A percentile compares a stretch with the other conserved stretches of the same genome.
Evolutionary conservation across 768 basidiomycete genomes (phyloP).

Genomic region (Chlorophyllum brunneum): DNA sequence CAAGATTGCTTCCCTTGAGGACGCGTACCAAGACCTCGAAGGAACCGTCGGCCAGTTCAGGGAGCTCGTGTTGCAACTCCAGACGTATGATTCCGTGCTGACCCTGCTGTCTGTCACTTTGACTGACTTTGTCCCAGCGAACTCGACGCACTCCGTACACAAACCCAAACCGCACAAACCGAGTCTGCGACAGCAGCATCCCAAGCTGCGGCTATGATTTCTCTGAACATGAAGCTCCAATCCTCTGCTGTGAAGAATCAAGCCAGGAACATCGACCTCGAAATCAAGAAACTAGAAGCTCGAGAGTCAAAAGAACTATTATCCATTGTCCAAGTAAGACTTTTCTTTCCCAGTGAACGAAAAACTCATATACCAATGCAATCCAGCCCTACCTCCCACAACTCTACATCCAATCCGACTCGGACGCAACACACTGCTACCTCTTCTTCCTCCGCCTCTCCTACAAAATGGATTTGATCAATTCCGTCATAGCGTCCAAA

Average conservation of each 20-base stretch:
- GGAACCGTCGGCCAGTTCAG: conserved; percentile 88
- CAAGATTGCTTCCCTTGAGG: conserved; percentile 69
- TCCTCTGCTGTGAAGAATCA: conserved; percentile 89
- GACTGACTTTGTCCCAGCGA: conserved; percentile 49
- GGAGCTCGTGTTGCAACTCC: conserved; percentile 82
- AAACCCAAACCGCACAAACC: conserved; percentile 80
- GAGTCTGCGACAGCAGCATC: conserved; percentile 81
- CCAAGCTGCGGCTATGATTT: conserved; percentile 91
- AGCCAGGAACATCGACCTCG: conserved; percentile 84
- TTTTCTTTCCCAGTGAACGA: not conserved
- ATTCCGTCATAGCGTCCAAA: conserved; percentile 72
- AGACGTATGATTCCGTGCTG: conserved; percentile 45
- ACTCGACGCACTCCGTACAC: conserved; percentile 75
- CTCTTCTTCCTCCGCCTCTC: conserved; percentile 91
- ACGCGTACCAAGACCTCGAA: conserved; percentile 81
- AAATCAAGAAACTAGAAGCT: conserved; percentile 82
- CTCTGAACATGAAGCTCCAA: conserved; percentile 91
- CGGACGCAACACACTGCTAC: conserved; percentile 84
- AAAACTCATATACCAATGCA: not conserved
- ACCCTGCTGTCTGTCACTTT: not conserved
- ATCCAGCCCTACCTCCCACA: conserved; percentile 85
- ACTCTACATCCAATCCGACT: conserved; percentile 85
- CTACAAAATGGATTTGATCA: conserved; percentile 84
- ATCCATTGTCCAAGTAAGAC: conserved; percentile 70
- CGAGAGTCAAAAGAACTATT: conserved; percentile 78